A percentile compares a stretch with the other conserved stretches of the same genome.
These are phyloP conservation scores for Penicillium arizonense DNA, from an alignment of 495 filamentous ascomycete species.

Conservation along the genomic window DNA sequence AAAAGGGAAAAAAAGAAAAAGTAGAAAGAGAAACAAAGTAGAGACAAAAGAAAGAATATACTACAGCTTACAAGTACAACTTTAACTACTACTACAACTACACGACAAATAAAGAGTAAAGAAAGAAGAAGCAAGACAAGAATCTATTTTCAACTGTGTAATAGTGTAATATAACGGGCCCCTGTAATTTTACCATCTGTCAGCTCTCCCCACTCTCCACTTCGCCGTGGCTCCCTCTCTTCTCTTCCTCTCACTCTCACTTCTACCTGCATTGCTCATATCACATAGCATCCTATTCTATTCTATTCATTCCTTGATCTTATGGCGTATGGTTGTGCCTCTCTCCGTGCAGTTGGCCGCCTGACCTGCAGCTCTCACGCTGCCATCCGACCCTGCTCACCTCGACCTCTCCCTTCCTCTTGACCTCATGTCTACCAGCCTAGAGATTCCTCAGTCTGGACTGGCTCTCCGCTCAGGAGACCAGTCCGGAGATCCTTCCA, in stretches of 20 bases:
- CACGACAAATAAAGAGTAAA: too few relatives aligned
- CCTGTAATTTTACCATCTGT: constrained; percentile 14
- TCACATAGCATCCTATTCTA: neutral
- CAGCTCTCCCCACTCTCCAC: constrained; percentile 13
- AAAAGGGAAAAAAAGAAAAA: too few relatives aligned
- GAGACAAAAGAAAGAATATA: too few relatives aligned
- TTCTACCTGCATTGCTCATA: neutral
- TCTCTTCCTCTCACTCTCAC: constrained; percentile 3
- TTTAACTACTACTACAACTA: too few relatives aligned
- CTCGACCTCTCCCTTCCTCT: constrained; percentile 12
- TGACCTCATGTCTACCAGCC: constrained; percentile 36
- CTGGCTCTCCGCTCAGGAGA: constrained; percentile 44
- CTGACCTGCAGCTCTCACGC: constrained; percentile 46
- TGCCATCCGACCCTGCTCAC: constrained; percentile 38
- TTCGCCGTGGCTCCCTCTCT: constrained; percentile 10
- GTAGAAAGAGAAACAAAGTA: too few relatives aligned
- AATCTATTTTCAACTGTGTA: too few relatives aligned
- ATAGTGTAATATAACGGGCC: neutral
- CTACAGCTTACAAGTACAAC: too few relatives aligned
- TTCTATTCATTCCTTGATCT: constrained; percentile 19
- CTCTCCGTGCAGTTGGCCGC: constrained; percentile 42
- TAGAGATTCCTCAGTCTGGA: constrained; percentile 48
- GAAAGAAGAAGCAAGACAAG: too few relatives aligned
- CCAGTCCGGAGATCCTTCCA: constrained; percentile 30
- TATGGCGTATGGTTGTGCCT: constrained; percentile 43